Conservation (phyloP, 306 rosid genomes). For the Sesbania bispinosa region DNA sequence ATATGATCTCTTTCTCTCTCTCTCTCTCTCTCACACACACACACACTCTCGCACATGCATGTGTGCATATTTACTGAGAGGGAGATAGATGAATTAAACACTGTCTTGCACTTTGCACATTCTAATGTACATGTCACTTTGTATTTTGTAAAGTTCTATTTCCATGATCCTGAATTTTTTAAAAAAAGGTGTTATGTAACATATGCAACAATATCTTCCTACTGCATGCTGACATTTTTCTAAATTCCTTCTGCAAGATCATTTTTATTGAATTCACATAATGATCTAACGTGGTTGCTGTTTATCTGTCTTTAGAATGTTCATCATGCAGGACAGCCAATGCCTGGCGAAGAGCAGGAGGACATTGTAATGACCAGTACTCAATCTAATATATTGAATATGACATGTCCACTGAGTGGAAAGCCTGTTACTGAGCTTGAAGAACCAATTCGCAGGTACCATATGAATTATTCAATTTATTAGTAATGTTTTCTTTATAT, state of each 20-base stretch:
- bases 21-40: not conserved
- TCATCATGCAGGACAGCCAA: slow-evolving; percentile 82
- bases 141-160: not conserved
- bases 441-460: slow-evolving; percentile 88
- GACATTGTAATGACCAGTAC: slow-evolving; percentile 89
- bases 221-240: not conserved
- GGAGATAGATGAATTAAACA: not conserved
- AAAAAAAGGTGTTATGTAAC: not conserved
- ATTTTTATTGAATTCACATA: not conserved
- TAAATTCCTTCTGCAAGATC: slow-evolving; percentile 15
- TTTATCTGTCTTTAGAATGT: slow-evolving; percentile 66
- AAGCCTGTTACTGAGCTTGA: slow-evolving; percentile 65
- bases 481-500: not conserved
- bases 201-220: not conserved
- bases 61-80: not conserved
- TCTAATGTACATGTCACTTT: not conserved
- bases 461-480: slow-evolving; percentile 9
- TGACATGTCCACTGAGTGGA: slow-evolving; percentile 78
- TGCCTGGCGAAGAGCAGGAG: slow-evolving; percentile 95
- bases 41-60: not conserved
- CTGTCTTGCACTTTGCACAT: not conserved
- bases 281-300: slow-evolving; percentile 17
- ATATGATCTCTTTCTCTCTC: not conserved
- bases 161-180: not conserved
- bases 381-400: slow-evolving; percentile 62